Base-by-base conservation (phyloP, 2,329 filamentous ascomycete species). In the Alternaria atra region DNA sequence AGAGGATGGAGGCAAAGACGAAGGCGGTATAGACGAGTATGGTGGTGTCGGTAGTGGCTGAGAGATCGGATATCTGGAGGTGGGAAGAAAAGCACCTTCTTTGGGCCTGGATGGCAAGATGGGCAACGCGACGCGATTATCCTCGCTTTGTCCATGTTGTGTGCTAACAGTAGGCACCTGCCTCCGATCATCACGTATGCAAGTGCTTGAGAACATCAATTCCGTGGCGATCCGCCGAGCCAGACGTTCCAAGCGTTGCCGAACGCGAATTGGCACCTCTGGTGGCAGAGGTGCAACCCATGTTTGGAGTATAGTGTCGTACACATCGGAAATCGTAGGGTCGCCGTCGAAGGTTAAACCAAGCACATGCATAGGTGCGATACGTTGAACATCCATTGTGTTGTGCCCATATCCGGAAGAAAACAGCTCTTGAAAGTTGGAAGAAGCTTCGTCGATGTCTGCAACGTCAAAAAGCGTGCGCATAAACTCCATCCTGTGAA, bases 151-250 rank as follows among this genome's bases (percentile, higher is more conserved):
- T 3, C 43, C 47, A n/a, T 35, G 20, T 6, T 66, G 63, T n/a
- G 48, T 48, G 9, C 48, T 60, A 2, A 72, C 47, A 9, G 63
- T 58, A 4, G 59, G 44, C 8, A 61, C 60, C 10, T 59, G 43
- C 6, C 29, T 57, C 35, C 34, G 32, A 15, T 40, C 40, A 29
- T 52, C 46, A n/a, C 59, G 62, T 27, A 74, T 29, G n/a, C 68
- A 66, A 15, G 40, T 60, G 47, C 75, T 78, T 34, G 80, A 75
- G 5, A 83, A 64, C 2, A 75, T 63, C 2, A 82, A 47, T 43
- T 81, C 76, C 5, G 76, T 72, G 13, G 81, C 78, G 15, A 79
- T 53, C 4, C 68, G 71, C 34, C 76, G 70, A n/a, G 73, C 73
- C 15, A 77, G 63, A 17, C 68, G 65, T 63, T 79, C 77, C 42